Base-by-base conservation (phyloP, 2,329 filamentous ascomycete genomes). In the Fusarium protoensiforme region DNA sequence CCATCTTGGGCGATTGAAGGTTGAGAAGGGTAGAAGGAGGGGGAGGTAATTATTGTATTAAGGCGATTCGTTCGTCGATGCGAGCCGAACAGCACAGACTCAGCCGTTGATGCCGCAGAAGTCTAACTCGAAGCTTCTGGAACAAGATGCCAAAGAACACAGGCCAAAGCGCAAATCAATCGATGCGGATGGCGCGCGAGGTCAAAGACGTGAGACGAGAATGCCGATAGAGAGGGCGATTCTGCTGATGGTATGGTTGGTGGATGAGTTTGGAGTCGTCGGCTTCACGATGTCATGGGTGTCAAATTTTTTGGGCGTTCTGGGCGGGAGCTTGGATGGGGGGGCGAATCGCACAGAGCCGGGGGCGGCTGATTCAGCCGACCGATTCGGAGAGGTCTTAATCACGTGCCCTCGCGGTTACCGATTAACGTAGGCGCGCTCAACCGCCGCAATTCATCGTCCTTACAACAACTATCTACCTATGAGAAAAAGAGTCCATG, bases 1-100 rank as follows among this genome's bases (percentile, higher is more conserved):
- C 96, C 96, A 98, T 98, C 79, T 84, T 92, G 85, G 66, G 74
- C 68, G 73, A 64, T 79, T 75, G 61, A 20, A 56, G 53, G 22
- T 39, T 64, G 60, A 58, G 31, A 29, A 36, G 22, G 43, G 53
- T 59, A 20, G 16, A 18, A n/a, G 53, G 68, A 64, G 29, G 39
- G 36, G 38, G 39, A 43, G 48, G 62, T 57, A 22, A 46, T 73
- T 60, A 70, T 65, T 29, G 39, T 69, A 64, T 64, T 48, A 61
- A 31, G 29, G 36, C 22, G 53, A 38, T 58, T 20, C 38, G 69
- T 58, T 18, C 38, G 69, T 65, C 18, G 33, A 69, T 58, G 27
- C 43, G 61, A 60, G n/a, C 60, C 38, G 59, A 46, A 38, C 22
- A 61, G 41, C 33, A 31, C 14, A 59, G 39, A 41, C 48, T 58